Percentiles rank a stretch among this genome's conserved stretches.
Evolutionary conservation across 2,329 filamentous ascomycete species (phyloP).

Genomic region (Hypoxylon rubiginosum): DNA sequence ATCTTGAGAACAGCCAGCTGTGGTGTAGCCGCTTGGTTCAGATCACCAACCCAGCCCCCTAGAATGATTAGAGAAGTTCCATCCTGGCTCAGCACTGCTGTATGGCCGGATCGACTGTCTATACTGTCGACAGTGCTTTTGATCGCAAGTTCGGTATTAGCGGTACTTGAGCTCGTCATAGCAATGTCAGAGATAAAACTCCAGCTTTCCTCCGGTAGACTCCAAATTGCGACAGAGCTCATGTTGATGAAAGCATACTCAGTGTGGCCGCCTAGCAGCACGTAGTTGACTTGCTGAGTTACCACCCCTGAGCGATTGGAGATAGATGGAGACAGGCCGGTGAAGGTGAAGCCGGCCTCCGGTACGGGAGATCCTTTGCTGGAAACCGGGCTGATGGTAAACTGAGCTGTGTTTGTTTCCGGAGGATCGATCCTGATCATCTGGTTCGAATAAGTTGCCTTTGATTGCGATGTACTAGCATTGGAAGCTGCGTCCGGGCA

Average conservation of each 20-base stretch:
- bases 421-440: slow-evolving; percentile 77
- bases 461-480: slow-evolving; percentile 70
- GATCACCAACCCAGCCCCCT: slow-evolving; percentile 93
- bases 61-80: slow-evolving; percentile 82
- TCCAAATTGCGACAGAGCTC: slow-evolving; percentile 90
- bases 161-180: slow-evolving; percentile 63
- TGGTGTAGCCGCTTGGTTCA: slow-evolving; percentile 80
- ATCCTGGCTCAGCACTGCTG: slow-evolving; percentile 83
- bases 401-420: slow-evolving; percentile 49
- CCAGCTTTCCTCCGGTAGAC: slow-evolving; percentile 88
- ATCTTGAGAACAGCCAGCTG: slow-evolving; percentile 84
- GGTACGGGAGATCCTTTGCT: slow-evolving; percentile 75
- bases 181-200: slow-evolving; percentile 72
- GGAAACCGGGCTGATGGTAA: slow-evolving; percentile 56
- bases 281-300: slow-evolving; percentile 81
- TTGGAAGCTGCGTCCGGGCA: slow-evolving; percentile 71
- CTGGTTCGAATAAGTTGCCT: slow-evolving; percentile 82
- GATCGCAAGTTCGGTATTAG: slow-evolving; percentile 69
- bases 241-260: slow-evolving; percentile 90
- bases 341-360: slow-evolving; percentile 90
- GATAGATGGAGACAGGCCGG: slow-evolving; percentile 77
- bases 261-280: slow-evolving; percentile 89
- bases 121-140: slow-evolving; percentile 62
- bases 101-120: slow-evolving; percentile 90
- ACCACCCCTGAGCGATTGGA: slow-evolving; percentile 75